Conservation (phyloP, 176 grass and related monocot species). For the Phyllostachys edulis region DNA sequence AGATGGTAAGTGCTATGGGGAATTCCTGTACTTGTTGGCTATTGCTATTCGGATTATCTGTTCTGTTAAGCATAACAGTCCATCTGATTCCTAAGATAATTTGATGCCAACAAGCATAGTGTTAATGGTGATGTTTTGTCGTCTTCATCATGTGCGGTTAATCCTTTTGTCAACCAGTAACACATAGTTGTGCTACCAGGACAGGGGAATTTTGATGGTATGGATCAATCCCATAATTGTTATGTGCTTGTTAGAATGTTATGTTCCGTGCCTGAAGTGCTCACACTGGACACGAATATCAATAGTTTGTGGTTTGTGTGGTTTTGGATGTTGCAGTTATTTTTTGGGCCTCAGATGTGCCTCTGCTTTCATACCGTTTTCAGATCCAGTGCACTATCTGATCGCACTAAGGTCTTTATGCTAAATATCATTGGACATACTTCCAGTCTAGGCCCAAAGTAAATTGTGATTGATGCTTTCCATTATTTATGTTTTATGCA, state of each 20-base stretch:
- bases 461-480: not conserved
- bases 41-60: not conserved
- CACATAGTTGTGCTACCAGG: not conserved
- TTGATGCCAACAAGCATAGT: not conserved
- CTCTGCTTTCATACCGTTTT: not conserved
- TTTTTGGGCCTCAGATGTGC: not conserved
- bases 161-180: not conserved
- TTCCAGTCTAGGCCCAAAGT: not conserved
- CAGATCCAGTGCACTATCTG: not conserved
- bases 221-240: not conserved
- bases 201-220: not conserved
- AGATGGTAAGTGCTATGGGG: conserved; percentile 56
- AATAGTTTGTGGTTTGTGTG: not conserved
- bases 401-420: not conserved
- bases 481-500: not conserved
- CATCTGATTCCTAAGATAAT: not conserved
- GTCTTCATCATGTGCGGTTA: not conserved
- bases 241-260: not conserved
- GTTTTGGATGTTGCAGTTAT: not conserved
- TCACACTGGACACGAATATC: not conserved
- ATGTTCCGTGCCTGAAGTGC: not conserved
- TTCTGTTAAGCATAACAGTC: not conserved
- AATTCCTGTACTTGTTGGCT: not conserved
- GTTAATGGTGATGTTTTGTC: not conserved
- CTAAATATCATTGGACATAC: conserved; percentile 19